Conservation (phyloP, 1,284 basidiomycete species). For the Fomitiporia mediterranea region DNA sequence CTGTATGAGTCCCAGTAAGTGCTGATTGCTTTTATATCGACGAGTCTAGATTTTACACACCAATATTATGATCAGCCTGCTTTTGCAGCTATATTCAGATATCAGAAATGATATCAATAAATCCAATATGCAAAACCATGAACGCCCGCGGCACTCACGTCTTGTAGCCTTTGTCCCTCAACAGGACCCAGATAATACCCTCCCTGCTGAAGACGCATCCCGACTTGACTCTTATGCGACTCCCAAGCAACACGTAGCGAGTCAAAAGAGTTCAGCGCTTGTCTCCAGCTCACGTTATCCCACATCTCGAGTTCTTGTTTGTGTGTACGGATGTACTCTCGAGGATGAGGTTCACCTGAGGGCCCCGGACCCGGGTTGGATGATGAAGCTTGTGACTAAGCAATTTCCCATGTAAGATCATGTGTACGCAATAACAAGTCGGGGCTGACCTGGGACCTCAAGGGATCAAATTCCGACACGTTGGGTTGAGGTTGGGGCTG, state of each 20-base stretch:
- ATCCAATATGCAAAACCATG: neutral
- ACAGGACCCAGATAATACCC: constrained; percentile 34
- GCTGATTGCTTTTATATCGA: too few relatives aligned
- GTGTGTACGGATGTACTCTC: constrained; percentile 50
- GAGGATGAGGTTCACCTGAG: constrained; percentile 44
- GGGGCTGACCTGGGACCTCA: constrained; percentile 21
- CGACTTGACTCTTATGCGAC: constrained; percentile 40
- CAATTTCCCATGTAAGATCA: constrained; percentile 54
- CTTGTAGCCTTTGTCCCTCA: constrained; percentile 44
- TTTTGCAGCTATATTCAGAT: constrained; percentile 39
- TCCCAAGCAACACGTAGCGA: constrained; percentile 51
- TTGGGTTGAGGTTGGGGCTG: constrained; percentile 24
- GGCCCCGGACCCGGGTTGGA: constrained; percentile 24
- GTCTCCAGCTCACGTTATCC: constrained; percentile 56
- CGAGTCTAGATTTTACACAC: constrained; percentile 31
- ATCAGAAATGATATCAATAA: neutral
- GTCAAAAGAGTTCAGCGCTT: constrained; percentile 47
- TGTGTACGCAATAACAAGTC: constrained; percentile 33
- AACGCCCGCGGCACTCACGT: constrained; percentile 38
- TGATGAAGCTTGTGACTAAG: constrained; percentile 22
- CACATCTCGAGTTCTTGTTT: constrained; percentile 53
- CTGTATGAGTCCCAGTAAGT: too few relatives aligned
- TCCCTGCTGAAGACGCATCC: constrained; percentile 34
- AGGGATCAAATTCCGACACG: constrained; percentile 19
- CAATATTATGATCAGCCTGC: constrained; percentile 46